These are phyloP conservation scores for Solanum paucissectum DNA, from an alignment of 257 asterid species.

Conservation along the genomic window DNA sequence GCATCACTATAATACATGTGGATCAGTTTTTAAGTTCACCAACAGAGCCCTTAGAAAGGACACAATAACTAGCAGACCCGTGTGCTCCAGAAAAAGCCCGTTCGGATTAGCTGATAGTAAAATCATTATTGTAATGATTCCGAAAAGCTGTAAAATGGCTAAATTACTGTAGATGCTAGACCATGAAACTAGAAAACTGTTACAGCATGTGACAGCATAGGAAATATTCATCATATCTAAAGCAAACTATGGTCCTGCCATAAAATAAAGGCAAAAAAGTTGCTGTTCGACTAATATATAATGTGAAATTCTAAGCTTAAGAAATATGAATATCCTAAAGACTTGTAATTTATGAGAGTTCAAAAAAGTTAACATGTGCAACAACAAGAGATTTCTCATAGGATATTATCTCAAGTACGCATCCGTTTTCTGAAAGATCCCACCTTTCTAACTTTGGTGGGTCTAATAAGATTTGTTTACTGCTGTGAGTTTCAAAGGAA, in stretches of 20 bases:
- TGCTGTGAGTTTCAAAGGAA: background rate
- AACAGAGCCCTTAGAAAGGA: background rate
- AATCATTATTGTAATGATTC: background rate
- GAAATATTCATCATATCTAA: background rate
- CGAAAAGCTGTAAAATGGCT: background rate
- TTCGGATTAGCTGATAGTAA: background rate
- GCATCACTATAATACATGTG: background rate
- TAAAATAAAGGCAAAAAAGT: background rate
- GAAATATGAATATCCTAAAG: background rate
- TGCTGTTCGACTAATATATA: background rate
- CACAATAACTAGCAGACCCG: background rate
- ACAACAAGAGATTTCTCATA: background rate
- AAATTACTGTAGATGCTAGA: background rate
- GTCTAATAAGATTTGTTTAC: background rate
- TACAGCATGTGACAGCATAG: background rate
- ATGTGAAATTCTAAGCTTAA: background rate
- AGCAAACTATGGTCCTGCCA: background rate
- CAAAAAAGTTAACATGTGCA: background rate
- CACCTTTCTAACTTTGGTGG: background rate
- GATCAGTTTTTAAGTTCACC: background rate
- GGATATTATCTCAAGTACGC: background rate
- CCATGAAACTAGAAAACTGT: background rate
- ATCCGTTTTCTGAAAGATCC: background rate
- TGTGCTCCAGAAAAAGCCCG: background rate
- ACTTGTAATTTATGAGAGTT: background rate